Conservation (phyloP, 805 yeast genomes). For the Jamesozyma piceae region DNA sequence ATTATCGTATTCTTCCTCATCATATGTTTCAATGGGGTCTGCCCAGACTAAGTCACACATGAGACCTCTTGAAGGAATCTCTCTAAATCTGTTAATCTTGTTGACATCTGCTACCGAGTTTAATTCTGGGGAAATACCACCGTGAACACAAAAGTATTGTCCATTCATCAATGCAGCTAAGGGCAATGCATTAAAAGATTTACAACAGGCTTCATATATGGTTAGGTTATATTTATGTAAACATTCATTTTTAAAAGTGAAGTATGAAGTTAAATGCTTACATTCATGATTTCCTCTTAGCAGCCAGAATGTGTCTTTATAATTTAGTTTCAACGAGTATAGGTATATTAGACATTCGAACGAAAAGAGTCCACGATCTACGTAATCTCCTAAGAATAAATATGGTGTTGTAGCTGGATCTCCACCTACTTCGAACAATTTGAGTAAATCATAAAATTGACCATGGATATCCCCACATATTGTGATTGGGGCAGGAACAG, state of each 20-base stretch:
- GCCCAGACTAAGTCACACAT: constrained; percentile 96
- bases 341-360: constrained; percentile 71
- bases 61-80: constrained; percentile 87
- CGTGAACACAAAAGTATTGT: constrained; percentile 93
- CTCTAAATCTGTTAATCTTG: constrained; percentile 68
- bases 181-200: constrained; percentile 79
- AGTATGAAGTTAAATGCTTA: constrained; percentile 83
- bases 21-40: constrained; percentile 88
- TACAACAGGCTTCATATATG: constrained; percentile 65
- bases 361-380: constrained; percentile 87
- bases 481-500: constrained; percentile 86
- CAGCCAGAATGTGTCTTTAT: constrained; percentile 66
- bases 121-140: constrained; percentile 86
- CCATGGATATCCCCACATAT: constrained; percentile 98
- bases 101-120: constrained; percentile 59
- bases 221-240: constrained; percentile 61
- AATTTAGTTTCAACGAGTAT: constrained; percentile 69
- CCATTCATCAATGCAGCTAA: constrained; percentile 88
- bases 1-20: constrained; percentile 38
- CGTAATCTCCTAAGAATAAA: constrained; percentile 86
- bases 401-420: constrained; percentile 70
- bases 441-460: constrained; percentile 82
- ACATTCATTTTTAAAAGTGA: constrained; percentile 88
- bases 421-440: constrained; percentile 89
- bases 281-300: constrained; percentile 94